Evolutionary conservation across 768 basidiomycete genomes (phyloP).

Genomic region (Artomyces pyxidatus): DNA sequence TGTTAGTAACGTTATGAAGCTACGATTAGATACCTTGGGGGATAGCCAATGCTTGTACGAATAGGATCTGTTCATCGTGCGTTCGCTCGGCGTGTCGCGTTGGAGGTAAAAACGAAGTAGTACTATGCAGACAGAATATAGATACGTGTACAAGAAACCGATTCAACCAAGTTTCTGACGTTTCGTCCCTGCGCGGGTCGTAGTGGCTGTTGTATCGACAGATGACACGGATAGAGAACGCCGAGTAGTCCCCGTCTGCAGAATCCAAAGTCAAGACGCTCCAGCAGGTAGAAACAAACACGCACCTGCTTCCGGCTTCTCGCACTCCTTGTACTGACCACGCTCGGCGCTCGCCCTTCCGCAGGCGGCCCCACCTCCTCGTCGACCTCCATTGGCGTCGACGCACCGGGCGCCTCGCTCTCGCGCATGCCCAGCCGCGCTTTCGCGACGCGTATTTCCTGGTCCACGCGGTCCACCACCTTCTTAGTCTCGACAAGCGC

Average conservation of each 20-base stretch:
- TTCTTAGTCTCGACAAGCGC: conserved; percentile 86
- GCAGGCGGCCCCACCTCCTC: conserved; percentile 41
- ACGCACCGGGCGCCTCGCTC: conserved; percentile 30
- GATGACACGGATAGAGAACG: conserved; percentile 72
- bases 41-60: background rate
- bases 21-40: background rate
- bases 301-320: conserved; percentile 57
- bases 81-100: too few relatives aligned
- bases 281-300: conserved; percentile 18
- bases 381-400: conserved; percentile 26
- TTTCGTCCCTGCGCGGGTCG: conserved; percentile 15
- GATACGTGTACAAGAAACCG: too few relatives aligned
- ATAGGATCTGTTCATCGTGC: too few relatives aligned
- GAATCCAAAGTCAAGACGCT: too few relatives aligned
- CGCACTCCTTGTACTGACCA: conserved; percentile 28
- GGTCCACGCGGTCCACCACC: conserved; percentile 75
- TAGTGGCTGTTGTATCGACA: conserved; percentile 43
- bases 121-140: background rate
- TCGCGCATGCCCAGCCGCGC: conserved; percentile 48
- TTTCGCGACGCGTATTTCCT: conserved; percentile 70
- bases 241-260: conserved; percentile 25
- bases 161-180: conserved; percentile 16
- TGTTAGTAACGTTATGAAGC: background rate
- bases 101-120: background rate
- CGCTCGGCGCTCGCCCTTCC: conserved; percentile 58